Evolutionary conservation across 169 alveolate species (phyloP).

Genomic region (Blepharisma undulans): DNA sequence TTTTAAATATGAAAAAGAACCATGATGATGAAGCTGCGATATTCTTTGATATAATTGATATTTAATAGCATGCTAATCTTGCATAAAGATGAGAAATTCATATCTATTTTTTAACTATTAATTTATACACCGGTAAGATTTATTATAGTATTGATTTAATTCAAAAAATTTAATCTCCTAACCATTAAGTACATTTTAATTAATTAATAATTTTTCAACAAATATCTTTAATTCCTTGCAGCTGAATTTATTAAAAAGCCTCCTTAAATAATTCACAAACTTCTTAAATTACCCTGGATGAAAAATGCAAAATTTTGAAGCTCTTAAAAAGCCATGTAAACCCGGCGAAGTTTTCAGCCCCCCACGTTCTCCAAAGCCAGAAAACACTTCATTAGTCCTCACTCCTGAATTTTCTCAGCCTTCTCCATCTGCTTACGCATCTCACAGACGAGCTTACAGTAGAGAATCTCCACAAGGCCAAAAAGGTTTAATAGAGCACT

Average conservation of each 20-base stretch:
- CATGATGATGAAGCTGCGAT: too few species aligned
- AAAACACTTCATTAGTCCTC: neutral
- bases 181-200: neutral
- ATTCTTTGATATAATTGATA: too few species aligned
- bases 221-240: neutral
- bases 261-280: neutral
- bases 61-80: too few species aligned
- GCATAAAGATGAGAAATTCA: too few species aligned
- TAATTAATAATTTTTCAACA: neutral
- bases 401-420: neutral
- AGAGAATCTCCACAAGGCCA: neutral
- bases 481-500: neutral
- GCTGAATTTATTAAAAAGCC: neutral
- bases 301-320: neutral
- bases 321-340: neutral
- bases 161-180: neutral
- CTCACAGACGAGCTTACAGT: slow-evolving; percentile 12
- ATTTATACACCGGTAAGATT: neutral
- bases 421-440: neutral
- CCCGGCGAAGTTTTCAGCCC: neutral
- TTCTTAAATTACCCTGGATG: neutral
- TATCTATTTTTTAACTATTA: too few species aligned
- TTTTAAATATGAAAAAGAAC: too few species aligned
- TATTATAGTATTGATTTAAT: neutral
- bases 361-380: neutral